Conservation (phyloP, 169 alveolate genomes). For the Babesia bovis region DNA sequence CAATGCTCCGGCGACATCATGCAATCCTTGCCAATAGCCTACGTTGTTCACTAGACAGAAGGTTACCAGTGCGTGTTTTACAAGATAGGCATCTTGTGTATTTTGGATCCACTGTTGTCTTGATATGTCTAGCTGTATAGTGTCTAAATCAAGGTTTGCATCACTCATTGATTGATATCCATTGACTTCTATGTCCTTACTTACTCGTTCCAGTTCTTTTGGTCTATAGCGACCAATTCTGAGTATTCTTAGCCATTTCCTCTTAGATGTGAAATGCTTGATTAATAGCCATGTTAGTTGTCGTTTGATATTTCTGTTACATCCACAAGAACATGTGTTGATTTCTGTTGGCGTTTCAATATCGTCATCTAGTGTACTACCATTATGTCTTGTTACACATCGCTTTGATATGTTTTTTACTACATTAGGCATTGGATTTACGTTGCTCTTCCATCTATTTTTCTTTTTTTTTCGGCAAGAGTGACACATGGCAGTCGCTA, state of each 20-base stretch:
- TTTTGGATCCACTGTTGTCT: conserved; percentile 61
- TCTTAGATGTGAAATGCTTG: conserved; percentile 26
- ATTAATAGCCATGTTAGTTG: conserved; percentile 30
- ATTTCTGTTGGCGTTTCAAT: not conserved
- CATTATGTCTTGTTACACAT: not conserved
- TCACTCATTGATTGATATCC: conserved; percentile 28
- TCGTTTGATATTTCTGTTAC: conserved; percentile 19
- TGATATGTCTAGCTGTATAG: conserved; percentile 45
- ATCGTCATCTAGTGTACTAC: not conserved
- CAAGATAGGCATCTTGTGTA: conserved; percentile 16
- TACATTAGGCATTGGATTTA: too few relatives aligned
- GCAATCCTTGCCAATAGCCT: conserved; percentile 72
- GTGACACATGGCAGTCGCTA: not conserved
- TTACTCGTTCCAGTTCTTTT: conserved; percentile 32
- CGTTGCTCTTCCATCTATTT: not conserved
- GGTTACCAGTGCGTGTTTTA: conserved; percentile 28
- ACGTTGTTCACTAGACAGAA: conserved; percentile 65
- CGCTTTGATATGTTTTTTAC: not conserved
- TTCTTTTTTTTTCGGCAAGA: not conserved
- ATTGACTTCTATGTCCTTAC: conserved; percentile 7
- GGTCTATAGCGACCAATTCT: conserved; percentile 13
- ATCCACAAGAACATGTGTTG: conserved; percentile 55
- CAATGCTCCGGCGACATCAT: conserved; percentile 64
- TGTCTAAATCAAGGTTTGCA: conserved; percentile 41
- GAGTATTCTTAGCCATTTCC: conserved; percentile 23